Evolutionary conservation across 257 asterid genomes (phyloP).

Genomic region (Penstemon newberryi): DNA sequence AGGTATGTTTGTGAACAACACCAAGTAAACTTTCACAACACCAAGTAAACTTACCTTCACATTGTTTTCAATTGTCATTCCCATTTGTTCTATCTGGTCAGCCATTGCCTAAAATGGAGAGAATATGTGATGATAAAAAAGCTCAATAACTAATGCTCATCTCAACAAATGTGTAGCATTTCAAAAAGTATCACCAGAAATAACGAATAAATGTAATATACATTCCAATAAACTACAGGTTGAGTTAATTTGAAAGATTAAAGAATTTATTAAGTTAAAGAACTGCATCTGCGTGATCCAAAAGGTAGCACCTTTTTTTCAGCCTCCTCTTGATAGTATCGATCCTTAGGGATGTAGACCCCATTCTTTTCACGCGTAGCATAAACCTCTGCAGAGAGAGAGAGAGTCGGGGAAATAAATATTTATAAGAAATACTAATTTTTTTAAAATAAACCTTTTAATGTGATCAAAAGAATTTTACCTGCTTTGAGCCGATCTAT

Average conservation of each 20-base stretch:
- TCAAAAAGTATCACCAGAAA: background rate
- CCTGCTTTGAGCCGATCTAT: slow-evolving; percentile 80
- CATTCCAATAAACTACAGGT: background rate
- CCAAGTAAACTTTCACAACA: slow-evolving; percentile 12
- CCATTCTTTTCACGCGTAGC: slow-evolving; percentile 91
- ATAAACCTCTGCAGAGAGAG: slow-evolving; percentile 58
- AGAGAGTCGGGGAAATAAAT: background rate
- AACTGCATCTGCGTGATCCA: slow-evolving; percentile 6
- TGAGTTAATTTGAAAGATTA: slow-evolving; percentile 9
- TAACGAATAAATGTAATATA: background rate
- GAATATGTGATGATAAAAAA: background rate
- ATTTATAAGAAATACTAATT: background rate
- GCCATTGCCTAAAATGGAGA: slow-evolving; percentile 65
- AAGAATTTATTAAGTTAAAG: background rate
- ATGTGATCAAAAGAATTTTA: slow-evolving; percentile 19
- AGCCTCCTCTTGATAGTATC: slow-evolving; percentile 76
- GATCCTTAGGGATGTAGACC: slow-evolving; percentile 82
- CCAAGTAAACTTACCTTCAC: slow-evolving; percentile 51
- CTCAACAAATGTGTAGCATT: slow-evolving; percentile 3
- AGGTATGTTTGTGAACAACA: background rate
- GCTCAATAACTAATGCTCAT: background rate
- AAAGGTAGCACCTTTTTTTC: slow-evolving; percentile 61
- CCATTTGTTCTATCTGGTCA: slow-evolving; percentile 89
- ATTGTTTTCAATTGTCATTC: slow-evolving; percentile 60
- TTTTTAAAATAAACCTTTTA: background rate